Percentiles rank a stretch among this genome's conserved stretches.
These are phyloP conservation scores for Reutealis trisperma DNA, from an alignment of 345 rosid genomes.

Conservation along the genomic window DNA sequence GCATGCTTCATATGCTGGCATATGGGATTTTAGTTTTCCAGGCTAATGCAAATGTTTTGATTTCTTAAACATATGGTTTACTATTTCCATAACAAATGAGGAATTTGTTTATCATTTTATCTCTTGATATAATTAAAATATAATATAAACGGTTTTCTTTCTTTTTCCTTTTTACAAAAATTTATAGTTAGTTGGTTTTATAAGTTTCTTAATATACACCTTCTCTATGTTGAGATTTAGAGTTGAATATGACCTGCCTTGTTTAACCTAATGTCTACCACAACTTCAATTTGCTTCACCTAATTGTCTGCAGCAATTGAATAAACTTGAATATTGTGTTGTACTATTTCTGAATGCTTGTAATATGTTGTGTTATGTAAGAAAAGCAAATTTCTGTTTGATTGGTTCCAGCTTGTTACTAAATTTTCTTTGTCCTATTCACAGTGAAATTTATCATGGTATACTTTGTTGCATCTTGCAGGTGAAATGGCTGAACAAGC, in stretches of 20 bases:
- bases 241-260: neutral
- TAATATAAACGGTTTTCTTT: too few relatives aligned
- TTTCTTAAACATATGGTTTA: neutral
- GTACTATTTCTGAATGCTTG: neutral
- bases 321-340: neutral
- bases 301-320: neutral
- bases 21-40: neutral
- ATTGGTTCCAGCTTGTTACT: neutral
- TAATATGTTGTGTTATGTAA: neutral
- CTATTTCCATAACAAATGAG: neutral
- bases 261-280: neutral
- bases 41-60: neutral
- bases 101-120: neutral
- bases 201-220: neutral
- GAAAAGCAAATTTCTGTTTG: neutral
- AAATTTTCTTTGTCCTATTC: neutral
- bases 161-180: neutral
- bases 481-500: constrained; percentile 99
- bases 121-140: neutral
- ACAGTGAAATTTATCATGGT: constrained; percentile 2
- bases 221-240: neutral
- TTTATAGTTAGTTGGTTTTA: neutral
- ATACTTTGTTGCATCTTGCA: constrained; percentile 33
- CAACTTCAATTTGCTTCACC: neutral
- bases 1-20: neutral